Evolutionary conservation across 352 stramenopile species (phyloP).

Genomic region (Globisporangium nunn): DNA sequence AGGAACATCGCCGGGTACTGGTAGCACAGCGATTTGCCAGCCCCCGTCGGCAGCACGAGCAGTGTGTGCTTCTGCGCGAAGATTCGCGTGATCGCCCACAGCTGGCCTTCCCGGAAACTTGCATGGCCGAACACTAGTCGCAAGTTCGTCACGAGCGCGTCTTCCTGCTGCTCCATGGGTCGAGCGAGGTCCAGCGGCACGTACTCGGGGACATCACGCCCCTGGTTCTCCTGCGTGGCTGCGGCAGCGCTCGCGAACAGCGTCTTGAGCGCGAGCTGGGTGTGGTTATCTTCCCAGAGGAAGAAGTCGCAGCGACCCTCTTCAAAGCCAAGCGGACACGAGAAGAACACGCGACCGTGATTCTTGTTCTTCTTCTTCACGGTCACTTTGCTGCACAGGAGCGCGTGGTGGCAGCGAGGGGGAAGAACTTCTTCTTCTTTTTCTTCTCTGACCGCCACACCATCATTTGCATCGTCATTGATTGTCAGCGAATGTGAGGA

Average conservation of each 20-base stretch:
- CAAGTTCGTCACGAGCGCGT: constrained; percentile 63
- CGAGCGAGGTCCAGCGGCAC: constrained; percentile 46
- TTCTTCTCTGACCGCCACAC: not conserved
- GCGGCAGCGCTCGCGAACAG: constrained; percentile 21
- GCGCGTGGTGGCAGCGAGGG: constrained; percentile 61
- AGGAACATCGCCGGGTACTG: constrained; percentile 88
- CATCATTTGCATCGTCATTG: not conserved
- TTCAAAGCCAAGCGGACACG: constrained; percentile 57
- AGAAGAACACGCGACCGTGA: constrained; percentile 61
- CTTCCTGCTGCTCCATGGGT: constrained; percentile 30
- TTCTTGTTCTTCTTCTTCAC: constrained; percentile 88
- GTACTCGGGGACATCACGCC: constrained; percentile 19
- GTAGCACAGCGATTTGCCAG: constrained; percentile 98
- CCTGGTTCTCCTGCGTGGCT: not conserved
- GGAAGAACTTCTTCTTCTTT: constrained; percentile 16
- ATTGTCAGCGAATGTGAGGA: too few relatives aligned
- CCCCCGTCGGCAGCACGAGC: constrained; percentile 95
- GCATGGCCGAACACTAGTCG: constrained; percentile 81
- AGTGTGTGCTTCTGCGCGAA: constrained; percentile 65
- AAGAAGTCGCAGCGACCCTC: constrained; percentile 84
- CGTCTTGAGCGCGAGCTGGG: constrained; percentile 46
- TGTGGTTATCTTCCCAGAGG: constrained; percentile 76
- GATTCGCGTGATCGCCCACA: constrained; percentile 80
- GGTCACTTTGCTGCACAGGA: constrained; percentile 44
- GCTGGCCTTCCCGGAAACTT: constrained; percentile 68